Percentiles rank a stretch among this genome's conserved stretches.
These are phyloP conservation scores for Caulochytrium protostelioides DNA, from an alignment of 371 early-diverging fungal species.

Conservation along the genomic window DNA sequence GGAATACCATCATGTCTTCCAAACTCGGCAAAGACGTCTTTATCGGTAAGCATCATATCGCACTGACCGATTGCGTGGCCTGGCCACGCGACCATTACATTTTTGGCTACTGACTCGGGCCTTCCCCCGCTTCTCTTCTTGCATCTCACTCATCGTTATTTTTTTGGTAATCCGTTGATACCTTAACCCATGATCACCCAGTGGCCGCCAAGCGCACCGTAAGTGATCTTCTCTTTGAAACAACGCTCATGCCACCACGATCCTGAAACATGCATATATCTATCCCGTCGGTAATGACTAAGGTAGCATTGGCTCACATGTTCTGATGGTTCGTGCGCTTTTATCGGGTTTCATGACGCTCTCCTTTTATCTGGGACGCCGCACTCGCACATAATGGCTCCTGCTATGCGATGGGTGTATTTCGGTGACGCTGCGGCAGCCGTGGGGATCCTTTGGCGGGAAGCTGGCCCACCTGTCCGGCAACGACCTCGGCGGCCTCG, in stretches of 20 bases:
- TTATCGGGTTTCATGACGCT: not conserved
- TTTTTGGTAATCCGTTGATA: not conserved
- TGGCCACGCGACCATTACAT: not conserved
- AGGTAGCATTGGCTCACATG: constrained; percentile 4
- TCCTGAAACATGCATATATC: not conserved
- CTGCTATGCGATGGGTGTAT: not conserved
- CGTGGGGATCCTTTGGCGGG: constrained; percentile 71
- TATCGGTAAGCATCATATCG: constrained; percentile 4
- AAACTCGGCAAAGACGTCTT: constrained; percentile 4
- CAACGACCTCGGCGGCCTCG: constrained; percentile 73
- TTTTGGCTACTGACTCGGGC: not conserved
- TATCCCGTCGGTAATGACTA: no score
- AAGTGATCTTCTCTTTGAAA: not conserved
- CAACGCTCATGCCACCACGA: not conserved
- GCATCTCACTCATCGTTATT: no score
- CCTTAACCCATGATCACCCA: not conserved
- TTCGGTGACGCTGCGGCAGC: constrained; percentile 6
- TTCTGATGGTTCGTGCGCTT: not conserved
- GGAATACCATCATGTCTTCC: no score
- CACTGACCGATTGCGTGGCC: not conserved
- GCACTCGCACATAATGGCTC: no score
- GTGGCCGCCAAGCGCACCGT: constrained; percentile 25
- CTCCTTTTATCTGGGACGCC: not conserved
- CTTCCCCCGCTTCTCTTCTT: not conserved
- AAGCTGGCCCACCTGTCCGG: constrained; percentile 64